These are phyloP conservation scores for Zygotorulaspora sp. DNA, from an alignment of 805 yeast genomes.

Conservation along the genomic window DNA sequence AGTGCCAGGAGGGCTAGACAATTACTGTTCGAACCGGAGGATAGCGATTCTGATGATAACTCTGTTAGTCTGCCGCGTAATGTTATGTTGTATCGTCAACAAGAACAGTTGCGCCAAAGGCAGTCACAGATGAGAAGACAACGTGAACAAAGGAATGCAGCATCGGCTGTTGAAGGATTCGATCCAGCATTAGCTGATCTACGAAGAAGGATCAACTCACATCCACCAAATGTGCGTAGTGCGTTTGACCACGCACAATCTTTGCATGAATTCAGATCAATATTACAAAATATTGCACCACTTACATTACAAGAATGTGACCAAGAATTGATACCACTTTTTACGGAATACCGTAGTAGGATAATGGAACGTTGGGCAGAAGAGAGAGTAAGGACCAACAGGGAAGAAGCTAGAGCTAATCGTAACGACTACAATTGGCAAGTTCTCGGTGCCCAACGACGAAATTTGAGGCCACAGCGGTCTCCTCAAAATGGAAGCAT, in stretches of 20 bases:
- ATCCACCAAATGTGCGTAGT: conserved; percentile 23
- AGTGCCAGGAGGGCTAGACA: conserved; percentile 19
- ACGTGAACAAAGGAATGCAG: conserved; percentile 5
- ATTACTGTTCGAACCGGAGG: conserved; percentile 10
- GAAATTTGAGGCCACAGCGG: conserved; percentile 9
- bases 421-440: conserved; percentile 1
- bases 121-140: conserved; percentile 11
- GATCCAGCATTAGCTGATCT: conserved; percentile 16
- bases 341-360: conserved; percentile 20
- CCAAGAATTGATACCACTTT: conserved; percentile 21
- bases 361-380: conserved; percentile 19
- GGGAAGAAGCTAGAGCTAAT: conserved; percentile 5
- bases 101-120: conserved; percentile 9
- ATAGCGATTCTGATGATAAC: conserved; percentile 11
- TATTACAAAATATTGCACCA: conserved; percentile 23
- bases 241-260: conserved; percentile 27
- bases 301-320: conserved; percentile 20
- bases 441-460: conserved; percentile 3
- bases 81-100: conserved; percentile 11
- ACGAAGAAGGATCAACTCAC: conserved; percentile 16
- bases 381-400: conserved; percentile 11
- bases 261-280: conserved; percentile 22
- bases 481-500: conserved; percentile 10
- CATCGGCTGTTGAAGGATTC: not conserved
- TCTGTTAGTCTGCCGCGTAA: conserved; percentile 7